phyloP scores from a whole-genome alignment of 2,329 filamentous ascomycete genomes.

The Chrysoporthe deuterocubensis region DNA sequence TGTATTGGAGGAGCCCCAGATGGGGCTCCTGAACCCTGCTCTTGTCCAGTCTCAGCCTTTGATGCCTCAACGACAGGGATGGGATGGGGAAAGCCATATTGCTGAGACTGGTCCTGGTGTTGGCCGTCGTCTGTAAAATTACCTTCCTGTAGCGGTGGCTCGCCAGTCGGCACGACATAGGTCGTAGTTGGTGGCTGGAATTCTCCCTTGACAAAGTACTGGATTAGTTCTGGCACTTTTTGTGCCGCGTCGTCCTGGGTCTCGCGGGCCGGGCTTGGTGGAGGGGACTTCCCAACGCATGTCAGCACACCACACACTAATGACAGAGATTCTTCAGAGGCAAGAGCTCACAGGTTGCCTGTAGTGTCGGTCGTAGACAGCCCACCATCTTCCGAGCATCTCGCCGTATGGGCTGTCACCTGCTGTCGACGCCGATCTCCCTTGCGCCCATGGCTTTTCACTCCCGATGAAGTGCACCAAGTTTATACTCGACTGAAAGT shows the following conservation, averaged over 20 bases:
- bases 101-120: constrained; percentile 28
- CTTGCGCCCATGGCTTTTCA: constrained; percentile 84
- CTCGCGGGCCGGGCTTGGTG: constrained; percentile 14
- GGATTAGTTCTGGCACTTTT: constrained; percentile 45
- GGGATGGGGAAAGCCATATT: constrained; percentile 33
- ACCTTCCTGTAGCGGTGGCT: constrained; percentile 36
- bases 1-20: constrained; percentile 42
- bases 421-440: constrained; percentile 54
- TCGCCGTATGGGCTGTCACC: constrained; percentile 75
- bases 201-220: constrained; percentile 60
- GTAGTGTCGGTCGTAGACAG: constrained; percentile 89
- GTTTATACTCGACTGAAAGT: constrained; percentile 88
- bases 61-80: constrained; percentile 46
- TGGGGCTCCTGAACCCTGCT: constrained; percentile 40
- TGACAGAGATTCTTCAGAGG: background rate
- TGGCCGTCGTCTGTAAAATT: constrained; percentile 32
- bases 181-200: constrained; percentile 43
- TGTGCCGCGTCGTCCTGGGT: constrained; percentile 3
- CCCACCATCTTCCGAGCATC: constrained; percentile 89
- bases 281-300: constrained; percentile 10
- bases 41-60: constrained; percentile 54
- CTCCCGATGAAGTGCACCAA: constrained; percentile 94
- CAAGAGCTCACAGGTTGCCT: constrained; percentile 51
- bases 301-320: constrained; percentile 11
- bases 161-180: constrained; percentile 40